Percentiles rank a stretch among this genome's conserved stretches.
These are phyloP conservation scores for Thecaphora frezii DNA, from an alignment of 1,284 basidiomycete species.

Conservation along the genomic window DNA sequence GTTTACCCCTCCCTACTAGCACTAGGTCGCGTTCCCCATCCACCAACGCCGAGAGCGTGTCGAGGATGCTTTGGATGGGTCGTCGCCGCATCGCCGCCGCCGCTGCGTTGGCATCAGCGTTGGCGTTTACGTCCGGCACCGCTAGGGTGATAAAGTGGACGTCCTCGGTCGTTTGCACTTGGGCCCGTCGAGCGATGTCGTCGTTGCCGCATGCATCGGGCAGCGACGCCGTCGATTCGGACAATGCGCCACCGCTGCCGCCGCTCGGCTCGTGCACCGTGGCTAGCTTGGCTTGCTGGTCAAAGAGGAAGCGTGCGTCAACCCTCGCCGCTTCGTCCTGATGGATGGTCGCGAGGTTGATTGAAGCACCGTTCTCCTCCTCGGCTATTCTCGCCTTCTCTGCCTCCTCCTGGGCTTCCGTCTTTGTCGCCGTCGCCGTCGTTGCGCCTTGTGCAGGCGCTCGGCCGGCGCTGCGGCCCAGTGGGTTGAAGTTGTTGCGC, in stretches of 20 bases:
- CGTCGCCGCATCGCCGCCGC: too few species aligned
- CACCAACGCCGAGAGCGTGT: conserved; percentile 11
- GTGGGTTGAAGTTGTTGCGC: neutral
- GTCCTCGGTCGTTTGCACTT: conserved; percentile 8
- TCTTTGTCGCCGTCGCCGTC: neutral
- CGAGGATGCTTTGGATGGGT: conserved; percentile 13
- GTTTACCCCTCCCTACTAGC: conserved; percentile 34
- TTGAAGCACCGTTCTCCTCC: conserved; percentile 19
- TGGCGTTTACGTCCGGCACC: neutral
- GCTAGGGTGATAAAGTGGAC: conserved; percentile 18
- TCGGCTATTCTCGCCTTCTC: conserved; percentile 3
- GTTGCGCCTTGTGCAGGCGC: too few species aligned
- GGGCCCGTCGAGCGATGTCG: neutral
- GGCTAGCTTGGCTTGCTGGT: conserved; percentile 15
- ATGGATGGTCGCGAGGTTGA: conserved; percentile 34
- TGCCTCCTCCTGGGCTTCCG: neutral
- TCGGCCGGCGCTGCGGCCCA: neutral
- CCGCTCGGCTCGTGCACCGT: conserved; percentile 14
- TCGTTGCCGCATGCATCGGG: neutral
- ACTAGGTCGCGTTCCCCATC: conserved; percentile 27
- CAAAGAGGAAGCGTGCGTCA: conserved; percentile 33
- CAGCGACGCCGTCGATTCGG: neutral
- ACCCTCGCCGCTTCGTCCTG: conserved; percentile 23
- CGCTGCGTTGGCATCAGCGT: neutral
- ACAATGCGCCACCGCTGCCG: neutral